Percentiles rank a stretch among this genome's conserved stretches.
phyloP scores from a whole-genome alignment of 2,329 filamentous ascomycete genomes.

The Corinectria fuckeliana region DNA sequence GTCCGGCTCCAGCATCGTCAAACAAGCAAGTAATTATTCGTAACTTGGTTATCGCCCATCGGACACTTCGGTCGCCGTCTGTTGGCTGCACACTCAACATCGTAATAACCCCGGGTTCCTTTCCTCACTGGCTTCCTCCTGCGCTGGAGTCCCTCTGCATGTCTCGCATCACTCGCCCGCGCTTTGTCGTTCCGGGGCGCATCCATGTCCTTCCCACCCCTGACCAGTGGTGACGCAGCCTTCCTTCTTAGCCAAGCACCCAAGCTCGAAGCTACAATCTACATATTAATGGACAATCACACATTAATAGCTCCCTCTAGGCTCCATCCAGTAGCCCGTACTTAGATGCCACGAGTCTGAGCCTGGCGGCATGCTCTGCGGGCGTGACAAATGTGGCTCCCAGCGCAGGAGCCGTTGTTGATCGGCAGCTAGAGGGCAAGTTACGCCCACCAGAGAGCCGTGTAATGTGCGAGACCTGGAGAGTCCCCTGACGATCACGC shows the following conservation, averaged over 20 bases:
- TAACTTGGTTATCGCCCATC: background rate
- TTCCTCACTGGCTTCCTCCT: background rate
- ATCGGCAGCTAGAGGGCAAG: background rate
- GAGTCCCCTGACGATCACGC: background rate
- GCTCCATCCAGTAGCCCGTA: constrained; percentile 2
- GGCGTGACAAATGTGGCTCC: constrained; percentile 14
- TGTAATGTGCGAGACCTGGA: background rate
- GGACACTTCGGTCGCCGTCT: background rate
- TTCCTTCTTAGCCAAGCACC: too few relatives aligned
- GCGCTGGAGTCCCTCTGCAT: constrained; percentile 22
- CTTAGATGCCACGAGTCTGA: too few relatives aligned
- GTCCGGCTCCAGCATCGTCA: background rate
- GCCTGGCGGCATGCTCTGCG: too few relatives aligned
- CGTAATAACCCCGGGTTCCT: background rate
- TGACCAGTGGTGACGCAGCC: constrained; percentile 1
- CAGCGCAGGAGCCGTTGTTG: background rate
- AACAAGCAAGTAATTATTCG: background rate
- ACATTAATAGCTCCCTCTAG: too few relatives aligned
- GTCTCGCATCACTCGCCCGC: constrained; percentile 34
- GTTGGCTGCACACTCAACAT: background rate
- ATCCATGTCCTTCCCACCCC: constrained; percentile 27
- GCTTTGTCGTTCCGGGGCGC: constrained; percentile 15
- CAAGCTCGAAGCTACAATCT: too few relatives aligned
- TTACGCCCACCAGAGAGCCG: background rate
- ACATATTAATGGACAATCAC: too few relatives aligned